Base-by-base conservation (phyloP, 2,329 filamentous ascomycete genomes). In the Phyllosticta ampelicida region DNA sequence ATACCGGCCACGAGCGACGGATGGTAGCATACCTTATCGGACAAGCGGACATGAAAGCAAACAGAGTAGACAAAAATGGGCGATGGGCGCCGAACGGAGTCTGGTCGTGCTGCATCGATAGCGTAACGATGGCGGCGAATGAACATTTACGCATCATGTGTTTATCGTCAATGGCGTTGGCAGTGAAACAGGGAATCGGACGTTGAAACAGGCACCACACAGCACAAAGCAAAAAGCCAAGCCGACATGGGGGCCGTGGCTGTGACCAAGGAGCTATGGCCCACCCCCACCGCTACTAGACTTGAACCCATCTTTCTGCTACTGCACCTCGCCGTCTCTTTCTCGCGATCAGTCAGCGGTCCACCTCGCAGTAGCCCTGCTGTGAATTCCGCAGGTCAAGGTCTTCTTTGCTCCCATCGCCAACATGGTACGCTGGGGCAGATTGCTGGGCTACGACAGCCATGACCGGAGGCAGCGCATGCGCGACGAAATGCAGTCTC, bases 401-500 rank as follows among this genome's bases (percentile, higher is more conserved):
- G 5, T n/a, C 21, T 51, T 16, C 49, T 51, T 26, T 26, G 49
- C 9, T 3, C 13, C 18, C 49, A 19, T 3, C 49, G 19, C 9
- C 49, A 51, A 49, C 53, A 75, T 75, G 73, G 71, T 73, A 20
- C 64, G 65, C 61, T 75, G 73, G 73, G 64, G 63, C 56, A 63
- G 67, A 60, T 65, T 74, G 48, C 70, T 73, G 65, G 68, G 67
- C 60, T 54, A 64, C 3, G 68, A 72, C 61, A 70, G 70, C 59
- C 65, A 68, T 29, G 71, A 75, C 61, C 67, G 71, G 53, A 67
- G 70, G 23, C 71, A 71, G 61, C 63, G 64, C 48, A 52, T 74
- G 9, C 71, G 73, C 60, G 74, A 77, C 64, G 75, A 78, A 63
- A 64, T 74, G 59, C 68, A 70, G 53, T 63, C 68, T 19, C 68